Conservation (phyloP, 345 rosid genomes). For the Populus nigra region DNA sequence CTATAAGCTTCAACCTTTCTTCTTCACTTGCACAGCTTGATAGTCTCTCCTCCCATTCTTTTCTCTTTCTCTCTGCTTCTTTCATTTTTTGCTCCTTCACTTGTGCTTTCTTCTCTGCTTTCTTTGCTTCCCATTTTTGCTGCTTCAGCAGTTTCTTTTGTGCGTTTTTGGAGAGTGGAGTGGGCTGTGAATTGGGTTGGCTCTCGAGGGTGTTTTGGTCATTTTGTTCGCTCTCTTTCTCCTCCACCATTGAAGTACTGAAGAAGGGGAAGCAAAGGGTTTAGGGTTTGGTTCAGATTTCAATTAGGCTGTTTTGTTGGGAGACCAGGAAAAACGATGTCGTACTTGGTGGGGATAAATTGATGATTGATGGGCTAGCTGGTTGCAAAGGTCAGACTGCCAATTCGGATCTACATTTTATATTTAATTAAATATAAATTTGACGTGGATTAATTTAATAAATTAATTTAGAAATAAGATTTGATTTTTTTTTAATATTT, state of each 20-base stretch:
- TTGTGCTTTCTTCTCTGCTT: slow-evolving; percentile 83
- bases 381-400: no score
- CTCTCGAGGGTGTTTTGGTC: slow-evolving; percentile 18
- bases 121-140: slow-evolving; percentile 68
- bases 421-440: no score
- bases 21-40: slow-evolving; percentile 13
- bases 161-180: slow-evolving; percentile 62
- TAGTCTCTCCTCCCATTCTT: slow-evolving; percentile 60
- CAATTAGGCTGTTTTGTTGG: neutral
- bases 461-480: neutral
- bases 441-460: no score
- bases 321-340: neutral
- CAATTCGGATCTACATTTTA: no score
- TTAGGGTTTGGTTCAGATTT: neutral
- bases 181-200: slow-evolving; percentile 9
- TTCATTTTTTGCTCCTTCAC: slow-evolving; percentile 64
- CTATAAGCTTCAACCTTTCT: slow-evolving; percentile 49
- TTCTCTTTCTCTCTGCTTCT: slow-evolving; percentile 59
- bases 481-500: no score
- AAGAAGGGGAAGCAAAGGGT: neutral
- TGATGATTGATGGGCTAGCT: no score
- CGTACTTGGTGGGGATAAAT: neutral
- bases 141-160: slow-evolving; percentile 83
- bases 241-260: neutral
- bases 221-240: slow-evolving; percentile 4